Conservation (phyloP, 2,329 filamentous ascomycete genomes). For the Aspergillus persii region DNA sequence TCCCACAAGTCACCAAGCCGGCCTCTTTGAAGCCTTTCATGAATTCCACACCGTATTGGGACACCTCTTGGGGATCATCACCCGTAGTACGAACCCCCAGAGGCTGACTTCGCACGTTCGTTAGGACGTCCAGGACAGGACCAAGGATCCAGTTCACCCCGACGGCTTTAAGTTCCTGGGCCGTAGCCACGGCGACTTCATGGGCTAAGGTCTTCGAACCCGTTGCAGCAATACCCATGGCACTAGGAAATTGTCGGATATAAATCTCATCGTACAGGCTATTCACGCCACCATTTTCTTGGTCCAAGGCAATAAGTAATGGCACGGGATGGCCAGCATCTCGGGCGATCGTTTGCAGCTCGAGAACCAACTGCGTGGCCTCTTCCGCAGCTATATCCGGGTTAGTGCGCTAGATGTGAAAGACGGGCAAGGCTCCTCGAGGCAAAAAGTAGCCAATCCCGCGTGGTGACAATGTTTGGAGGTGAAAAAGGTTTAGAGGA, state of each 20-base stretch:
- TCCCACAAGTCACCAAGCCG: conserved; percentile 83
- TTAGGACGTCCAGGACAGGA: conserved; percentile 88
- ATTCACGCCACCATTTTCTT: conserved; percentile 98
- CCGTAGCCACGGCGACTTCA: conserved; percentile 87
- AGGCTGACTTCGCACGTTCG: conserved; percentile 87
- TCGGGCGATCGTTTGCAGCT: conserved; percentile 88
- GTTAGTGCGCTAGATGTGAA: conserved; percentile 27
- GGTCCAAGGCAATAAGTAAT: conserved; percentile 85
- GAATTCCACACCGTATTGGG: conserved; percentile 83
- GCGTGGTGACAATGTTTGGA: not conserved
- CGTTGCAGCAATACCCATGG: conserved; percentile 94
- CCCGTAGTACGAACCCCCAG: conserved; percentile 85
- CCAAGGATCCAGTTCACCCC: conserved; percentile 96
- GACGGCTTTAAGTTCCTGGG: conserved; percentile 85
- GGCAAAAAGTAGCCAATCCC: not conserved
- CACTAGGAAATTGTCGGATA: conserved; percentile 93
- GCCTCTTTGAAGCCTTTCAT: conserved; percentile 93
- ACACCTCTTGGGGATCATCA: conserved; percentile 93
- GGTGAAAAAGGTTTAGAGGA: not conserved
- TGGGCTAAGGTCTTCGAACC: conserved; percentile 82
- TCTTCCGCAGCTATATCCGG: conserved; percentile 73
- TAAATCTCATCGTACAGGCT: conserved; percentile 94
- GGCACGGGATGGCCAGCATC: conserved; percentile 87
- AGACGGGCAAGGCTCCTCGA: not conserved
- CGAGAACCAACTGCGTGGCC: conserved; percentile 81